Evolutionary conservation across 768 basidiomycete species (phyloP).

Genomic region (Terana coerulea): DNA sequence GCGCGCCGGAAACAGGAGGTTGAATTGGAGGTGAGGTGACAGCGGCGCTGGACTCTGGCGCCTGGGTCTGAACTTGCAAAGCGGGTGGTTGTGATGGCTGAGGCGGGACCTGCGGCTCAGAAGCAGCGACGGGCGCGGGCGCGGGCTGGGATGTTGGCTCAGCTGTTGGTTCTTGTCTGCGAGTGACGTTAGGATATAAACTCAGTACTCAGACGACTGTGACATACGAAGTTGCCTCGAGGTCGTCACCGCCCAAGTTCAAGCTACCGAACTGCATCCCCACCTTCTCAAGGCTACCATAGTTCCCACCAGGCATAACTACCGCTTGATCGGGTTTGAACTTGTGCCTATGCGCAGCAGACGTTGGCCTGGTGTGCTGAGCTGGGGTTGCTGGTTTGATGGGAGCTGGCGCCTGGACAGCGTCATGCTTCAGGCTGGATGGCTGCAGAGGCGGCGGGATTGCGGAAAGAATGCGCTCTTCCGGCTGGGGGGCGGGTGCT

Average conservation of each 20-base stretch:
- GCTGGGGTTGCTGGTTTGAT: constrained; percentile 38
- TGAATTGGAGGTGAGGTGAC: constrained; percentile 32
- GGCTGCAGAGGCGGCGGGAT: constrained; percentile 16
- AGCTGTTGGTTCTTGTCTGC: constrained; percentile 28
- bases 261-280: constrained; percentile 91
- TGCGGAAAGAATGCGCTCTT: constrained; percentile 15
- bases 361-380: constrained; percentile 49
- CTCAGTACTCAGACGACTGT: background rate
- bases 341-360: constrained; percentile 51
- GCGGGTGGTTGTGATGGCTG: constrained; percentile 19
- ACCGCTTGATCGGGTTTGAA: constrained; percentile 81
- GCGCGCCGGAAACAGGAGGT: constrained; percentile 17
- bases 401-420: constrained; percentile 28
- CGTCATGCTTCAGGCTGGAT: constrained; percentile 15
- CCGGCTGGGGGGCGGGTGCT: constrained; percentile 1
- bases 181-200: background rate
- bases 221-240: constrained; percentile 46
- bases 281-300: constrained; percentile 67
- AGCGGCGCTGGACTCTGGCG: constrained; percentile 12
- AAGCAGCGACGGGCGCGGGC: constrained; percentile 9
- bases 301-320: constrained; percentile 68
- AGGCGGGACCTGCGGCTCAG: constrained; percentile 25
- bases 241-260: constrained; percentile 64
- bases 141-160: constrained; percentile 25
- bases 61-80: constrained; percentile 10